Evolutionary conservation across 805 yeast species (phyloP).

Genomic region (Saturnispora sekii): DNA sequence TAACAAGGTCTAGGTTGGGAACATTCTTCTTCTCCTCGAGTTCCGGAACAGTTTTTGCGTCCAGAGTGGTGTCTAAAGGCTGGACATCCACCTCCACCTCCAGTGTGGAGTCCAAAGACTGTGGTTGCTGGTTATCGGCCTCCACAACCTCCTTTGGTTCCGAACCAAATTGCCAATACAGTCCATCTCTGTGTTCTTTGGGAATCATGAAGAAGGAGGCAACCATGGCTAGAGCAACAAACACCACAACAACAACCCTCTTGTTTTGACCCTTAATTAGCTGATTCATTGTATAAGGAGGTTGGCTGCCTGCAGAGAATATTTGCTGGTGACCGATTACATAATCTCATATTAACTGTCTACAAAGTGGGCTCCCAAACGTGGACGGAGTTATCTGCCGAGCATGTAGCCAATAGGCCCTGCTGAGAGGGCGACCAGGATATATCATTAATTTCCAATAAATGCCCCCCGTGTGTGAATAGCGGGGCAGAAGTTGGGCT

Average conservation of each 20-base stretch:
- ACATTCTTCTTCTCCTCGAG: background rate
- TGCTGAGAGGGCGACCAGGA: constrained; percentile 71
- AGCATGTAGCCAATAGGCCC: constrained; percentile 64
- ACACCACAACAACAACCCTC: background rate
- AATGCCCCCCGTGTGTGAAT: constrained; percentile 80
- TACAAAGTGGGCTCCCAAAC: constrained; percentile 57
- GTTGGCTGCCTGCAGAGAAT: background rate
- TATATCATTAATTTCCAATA: constrained; percentile 76
- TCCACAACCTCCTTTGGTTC: background rate
- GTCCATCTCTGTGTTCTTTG: background rate
- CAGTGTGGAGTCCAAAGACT: too few species aligned
- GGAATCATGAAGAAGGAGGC: constrained; percentile 11
- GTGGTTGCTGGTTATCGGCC: too few species aligned
- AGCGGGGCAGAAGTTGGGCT: constrained; percentile 19
- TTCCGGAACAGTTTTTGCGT: background rate
- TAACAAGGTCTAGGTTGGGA: background rate
- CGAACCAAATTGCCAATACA: background rate
- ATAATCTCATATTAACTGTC: background rate
- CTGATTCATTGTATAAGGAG: too few species aligned
- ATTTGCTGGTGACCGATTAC: background rate
- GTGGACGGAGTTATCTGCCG: constrained; percentile 82
- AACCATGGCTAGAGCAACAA: constrained; percentile 1
- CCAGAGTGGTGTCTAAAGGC: constrained; percentile 2
- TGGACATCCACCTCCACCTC: too few species aligned
- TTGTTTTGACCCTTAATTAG: background rate